Evolutionary conservation across 2,329 filamentous ascomycete genomes (phyloP).

Genomic region (Alternaria postmessia): DNA sequence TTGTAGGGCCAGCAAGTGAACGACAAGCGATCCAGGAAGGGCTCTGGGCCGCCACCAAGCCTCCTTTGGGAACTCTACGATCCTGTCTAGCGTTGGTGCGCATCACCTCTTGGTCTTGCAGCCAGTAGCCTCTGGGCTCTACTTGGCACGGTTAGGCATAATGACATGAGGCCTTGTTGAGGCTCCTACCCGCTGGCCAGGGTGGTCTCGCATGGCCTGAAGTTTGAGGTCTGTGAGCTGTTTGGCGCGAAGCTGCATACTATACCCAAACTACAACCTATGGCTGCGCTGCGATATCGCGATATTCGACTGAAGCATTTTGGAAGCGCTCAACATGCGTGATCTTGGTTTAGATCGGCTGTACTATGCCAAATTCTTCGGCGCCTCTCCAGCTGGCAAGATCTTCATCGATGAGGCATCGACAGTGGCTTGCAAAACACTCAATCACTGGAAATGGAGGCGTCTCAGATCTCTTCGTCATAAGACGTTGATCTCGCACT

Average conservation of each 20-base stretch:
- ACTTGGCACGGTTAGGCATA: constrained; percentile 11
- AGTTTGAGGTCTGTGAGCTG: constrained; percentile 10
- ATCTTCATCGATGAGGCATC: neutral
- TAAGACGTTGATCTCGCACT: neutral
- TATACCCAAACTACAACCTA: neutral
- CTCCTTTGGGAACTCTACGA: constrained; percentile 4
- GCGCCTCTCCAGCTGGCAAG: neutral
- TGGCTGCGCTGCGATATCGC: constrained; percentile 2
- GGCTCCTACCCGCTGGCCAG: constrained; percentile 17
- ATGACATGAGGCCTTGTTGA: constrained; percentile 23
- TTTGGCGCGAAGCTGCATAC: constrained; percentile 6
- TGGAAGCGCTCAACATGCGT: constrained; percentile 15
- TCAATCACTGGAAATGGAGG: constrained; percentile 5
- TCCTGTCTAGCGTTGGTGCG: constrained; percentile 17
- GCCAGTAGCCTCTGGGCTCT: constrained; percentile 16
- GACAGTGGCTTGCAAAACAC: neutral
- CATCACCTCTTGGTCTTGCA: constrained; percentile 8
- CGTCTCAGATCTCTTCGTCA: neutral
- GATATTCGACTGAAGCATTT: constrained; percentile 3
- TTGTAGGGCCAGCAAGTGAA: constrained; percentile 7
- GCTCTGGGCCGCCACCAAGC: constrained; percentile 8
- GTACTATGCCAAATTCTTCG: neutral
- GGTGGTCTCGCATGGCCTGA: constrained; percentile 18
- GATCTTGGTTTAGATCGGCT: neutral
- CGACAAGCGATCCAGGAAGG: constrained; percentile 1